Base-by-base conservation (phyloP, 177 flowering plant genomes). In the Vitis hybrid region DNA sequence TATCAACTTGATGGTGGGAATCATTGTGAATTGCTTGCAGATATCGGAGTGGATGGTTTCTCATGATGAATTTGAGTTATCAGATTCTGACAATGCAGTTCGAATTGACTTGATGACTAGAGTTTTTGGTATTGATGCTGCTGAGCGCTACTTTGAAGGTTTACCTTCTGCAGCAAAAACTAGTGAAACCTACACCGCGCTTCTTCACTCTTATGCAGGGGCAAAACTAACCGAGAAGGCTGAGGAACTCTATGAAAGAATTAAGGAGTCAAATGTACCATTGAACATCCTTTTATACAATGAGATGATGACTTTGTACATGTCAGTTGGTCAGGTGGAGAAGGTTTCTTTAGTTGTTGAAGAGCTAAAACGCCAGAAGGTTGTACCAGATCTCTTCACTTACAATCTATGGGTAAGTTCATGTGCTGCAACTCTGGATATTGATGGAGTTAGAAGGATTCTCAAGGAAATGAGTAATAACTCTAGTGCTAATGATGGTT, bases 231-330 rank as follows among this genome's bases (percentile, higher is more conserved):
- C 74, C 54, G 95, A 88, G 18, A 84, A 81, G 69, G 98, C 94
- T 2, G 97, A 91, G 81, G 66, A 70, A 12, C 86, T 93, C 27
- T 89, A 77, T 74, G 78, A 83, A 58, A 83, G 80, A 71, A 87
- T 90, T 27, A 88, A 82, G 78, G 82, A 68, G 61, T 82, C 81
- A 59, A 74, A 79, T 57, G 65, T 89, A 50, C 54, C 87, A 19
- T 73, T 88, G 49, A 79, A 17, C 76, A 90, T 88, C 57, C 76
- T 93, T 63, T 73, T 82, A 17, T 93, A 84, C 82, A 95, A 95
- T 75, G 97, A 93, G 85, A 83, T 93, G 83, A 95, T 93, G 99
- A 91, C 98, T 52, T 69, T 95, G 56, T 94, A 91, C 79, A 86
- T 86, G 85, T 93, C 98, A 52, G 87, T 85, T 35, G 92, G 95